These are phyloP conservation scores for Carpinus viminea DNA, from an alignment of 306 rosid genomes.

Conservation along the genomic window DNA sequence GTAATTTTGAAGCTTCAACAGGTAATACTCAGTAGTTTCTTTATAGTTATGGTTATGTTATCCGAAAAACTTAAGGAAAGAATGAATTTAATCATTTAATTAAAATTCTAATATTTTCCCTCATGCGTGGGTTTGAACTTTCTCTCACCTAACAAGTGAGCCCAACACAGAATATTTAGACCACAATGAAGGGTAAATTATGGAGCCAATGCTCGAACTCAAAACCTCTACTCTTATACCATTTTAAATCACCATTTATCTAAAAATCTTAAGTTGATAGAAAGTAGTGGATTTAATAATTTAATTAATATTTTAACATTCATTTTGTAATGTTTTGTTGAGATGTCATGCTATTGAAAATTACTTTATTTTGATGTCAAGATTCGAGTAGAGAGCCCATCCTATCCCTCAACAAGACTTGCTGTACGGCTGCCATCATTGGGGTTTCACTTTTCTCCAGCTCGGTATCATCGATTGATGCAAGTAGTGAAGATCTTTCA, in stretches of 20 bases:
- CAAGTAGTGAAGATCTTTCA: conserved; percentile 77
- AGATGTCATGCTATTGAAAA: conserved; percentile 8
- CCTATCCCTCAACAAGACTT: conserved; percentile 75
- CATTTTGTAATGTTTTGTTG: not conserved
- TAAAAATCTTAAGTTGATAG: too few relatives aligned
- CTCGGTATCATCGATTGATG: conserved; percentile 94
- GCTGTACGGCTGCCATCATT: conserved; percentile 84
- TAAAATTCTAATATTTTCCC: too few relatives aligned
- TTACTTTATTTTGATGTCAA: conserved; percentile 31
- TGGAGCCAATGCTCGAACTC: too few relatives aligned
- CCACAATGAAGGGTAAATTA: too few relatives aligned
- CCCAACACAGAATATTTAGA: too few relatives aligned
- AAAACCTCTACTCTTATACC: too few relatives aligned
- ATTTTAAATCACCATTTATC: too few relatives aligned
- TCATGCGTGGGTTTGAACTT: too few relatives aligned
- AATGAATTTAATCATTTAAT: too few relatives aligned
- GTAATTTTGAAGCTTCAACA: conserved; percentile 77
- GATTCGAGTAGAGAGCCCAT: conserved; percentile 74
- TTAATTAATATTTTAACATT: not conserved
- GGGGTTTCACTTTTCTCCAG: conserved; percentile 94
- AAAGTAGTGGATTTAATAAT: too few relatives aligned
- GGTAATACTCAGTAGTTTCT: conserved; percentile 45
- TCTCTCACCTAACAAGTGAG: too few relatives aligned
- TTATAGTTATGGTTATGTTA: not conserved
- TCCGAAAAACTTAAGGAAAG: too few relatives aligned